Evolutionary conservation across 441 rosid species (phyloP), one percentile per base, ranked within the genome.

Genomic region (Geranium incanum): DNA sequence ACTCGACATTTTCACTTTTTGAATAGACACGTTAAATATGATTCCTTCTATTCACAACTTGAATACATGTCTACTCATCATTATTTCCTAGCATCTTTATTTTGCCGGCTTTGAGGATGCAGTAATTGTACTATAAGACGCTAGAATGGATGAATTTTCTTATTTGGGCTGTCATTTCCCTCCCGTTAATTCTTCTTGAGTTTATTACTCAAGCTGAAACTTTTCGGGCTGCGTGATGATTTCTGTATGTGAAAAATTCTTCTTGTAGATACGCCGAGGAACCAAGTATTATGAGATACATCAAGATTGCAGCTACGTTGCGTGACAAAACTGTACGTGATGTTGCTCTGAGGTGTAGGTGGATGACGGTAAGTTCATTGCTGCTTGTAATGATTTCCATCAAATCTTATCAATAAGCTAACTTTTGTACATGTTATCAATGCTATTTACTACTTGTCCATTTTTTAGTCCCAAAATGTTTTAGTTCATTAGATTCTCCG

Each of bases 321-420:
- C 97, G 78, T 68, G 89, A 93, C 41, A 95, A 91, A 85, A 86
- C 93, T 7, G 96, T 93, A 5, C 88, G 99, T 36, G 99, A 95
- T 84, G 98, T 95, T 83, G 97, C 99, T 70, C 78, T 95, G 86
- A 89, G 97, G 85, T 95, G 99, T 81, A 85, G 95, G 76, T 95
- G 97, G 97, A 83, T 91, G 94, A 88, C 79, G 71, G 99, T 93
- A 85, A 77, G 88, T 65, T 72, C 68, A 72, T 72, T 55, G 9
- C 75, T 66, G 59, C 71, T 41, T 68, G 8, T 43, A 55, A 48
- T 41, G 18, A 59, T 77, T 60, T 50, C 55, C 67, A 75, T 39
- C 43, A 16, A 28, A 0, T 21, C 41, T 74, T 23, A 36, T n/a
- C 9, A 39, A 9, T 39, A 39, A 39, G 45, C 6, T 39, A 39